Evolutionary conservation across 148 eudicot species (phyloP).

Genomic region (Nepenthes gracilis): DNA sequence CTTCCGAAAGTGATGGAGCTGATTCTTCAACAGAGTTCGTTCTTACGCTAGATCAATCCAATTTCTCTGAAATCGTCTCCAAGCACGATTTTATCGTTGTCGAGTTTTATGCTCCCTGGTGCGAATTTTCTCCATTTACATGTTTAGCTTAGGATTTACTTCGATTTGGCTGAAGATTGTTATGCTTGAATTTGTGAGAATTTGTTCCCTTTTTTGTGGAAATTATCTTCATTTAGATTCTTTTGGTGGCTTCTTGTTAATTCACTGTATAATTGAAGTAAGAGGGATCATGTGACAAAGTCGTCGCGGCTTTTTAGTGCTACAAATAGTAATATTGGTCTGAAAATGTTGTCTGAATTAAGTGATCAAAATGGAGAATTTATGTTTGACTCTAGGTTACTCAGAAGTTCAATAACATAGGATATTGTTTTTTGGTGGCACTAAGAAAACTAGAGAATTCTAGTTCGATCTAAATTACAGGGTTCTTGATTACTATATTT

Average conservation of each 20-base stretch:
- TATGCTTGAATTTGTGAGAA: neutral
- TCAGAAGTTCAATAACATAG: too few species aligned
- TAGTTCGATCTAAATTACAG: too few species aligned
- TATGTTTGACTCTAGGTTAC: too few species aligned
- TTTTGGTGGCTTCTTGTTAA: neutral
- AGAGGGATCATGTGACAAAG: too few species aligned
- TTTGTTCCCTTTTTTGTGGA: neutral
- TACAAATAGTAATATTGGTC: too few species aligned
- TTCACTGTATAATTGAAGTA: too few species aligned
- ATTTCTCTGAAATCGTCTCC: slow-evolving; percentile 21
- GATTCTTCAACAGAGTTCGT: slow-evolving; percentile 19
- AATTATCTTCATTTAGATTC: neutral
- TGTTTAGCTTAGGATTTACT: neutral
- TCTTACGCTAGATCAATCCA: slow-evolving; percentile 27
- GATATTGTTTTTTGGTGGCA: too few species aligned
- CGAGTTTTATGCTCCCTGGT: slow-evolving; percentile 3
- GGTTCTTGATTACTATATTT: too few species aligned
- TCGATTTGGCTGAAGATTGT: neutral
- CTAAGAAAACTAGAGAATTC: too few species aligned
- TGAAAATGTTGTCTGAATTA: too few species aligned
- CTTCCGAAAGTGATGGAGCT: slow-evolving; percentile 16
- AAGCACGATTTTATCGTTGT: slow-evolving; percentile 7
- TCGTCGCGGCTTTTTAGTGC: too few species aligned
- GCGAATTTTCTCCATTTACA: neutral
- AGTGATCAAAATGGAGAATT: too few species aligned